These are phyloP conservation scores for Albizia julibrissin DNA, from an alignment of 306 rosid species.

Conservation along the genomic window DNA sequence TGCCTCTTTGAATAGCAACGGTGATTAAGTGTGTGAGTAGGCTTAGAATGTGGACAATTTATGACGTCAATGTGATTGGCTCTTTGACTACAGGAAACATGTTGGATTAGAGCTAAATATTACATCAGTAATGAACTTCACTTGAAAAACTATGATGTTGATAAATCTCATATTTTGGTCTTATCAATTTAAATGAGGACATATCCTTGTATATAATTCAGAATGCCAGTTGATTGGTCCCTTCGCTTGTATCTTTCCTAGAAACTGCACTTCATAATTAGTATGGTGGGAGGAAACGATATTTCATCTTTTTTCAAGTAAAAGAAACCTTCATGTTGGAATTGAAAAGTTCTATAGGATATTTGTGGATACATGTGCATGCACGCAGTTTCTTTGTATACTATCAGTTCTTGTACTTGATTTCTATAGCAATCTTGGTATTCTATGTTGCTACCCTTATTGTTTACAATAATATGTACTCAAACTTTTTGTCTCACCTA, in stretches of 20 bases:
- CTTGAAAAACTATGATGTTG: background rate
- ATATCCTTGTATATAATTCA: background rate
- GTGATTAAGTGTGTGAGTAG: background rate
- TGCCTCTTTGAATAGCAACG: background rate
- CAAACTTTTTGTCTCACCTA: background rate
- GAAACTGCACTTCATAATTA: background rate
- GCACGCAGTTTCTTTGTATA: background rate
- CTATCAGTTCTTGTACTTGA: constrained; percentile 11
- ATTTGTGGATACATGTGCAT: background rate
- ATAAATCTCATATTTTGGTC: background rate
- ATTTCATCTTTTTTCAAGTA: background rate
- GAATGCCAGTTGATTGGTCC: background rate
- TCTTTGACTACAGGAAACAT: constrained; percentile 14
- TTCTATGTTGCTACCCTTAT: constrained; percentile 16
- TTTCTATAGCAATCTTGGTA: constrained; percentile 19
- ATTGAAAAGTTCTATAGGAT: background rate
- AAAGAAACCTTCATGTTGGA: background rate
- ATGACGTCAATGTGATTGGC: background rate
- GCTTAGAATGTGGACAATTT: constrained; percentile 14
- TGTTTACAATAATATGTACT: constrained; percentile 1
- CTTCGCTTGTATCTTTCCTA: background rate
- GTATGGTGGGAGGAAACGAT: background rate
- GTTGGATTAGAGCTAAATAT: constrained; percentile 4
- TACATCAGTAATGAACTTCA: background rate
- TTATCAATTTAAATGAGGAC: background rate